These are phyloP conservation scores for Seiridium unicorne DNA, from an alignment of 2,329 filamentous ascomycete genomes.

Conservation along the genomic window DNA sequence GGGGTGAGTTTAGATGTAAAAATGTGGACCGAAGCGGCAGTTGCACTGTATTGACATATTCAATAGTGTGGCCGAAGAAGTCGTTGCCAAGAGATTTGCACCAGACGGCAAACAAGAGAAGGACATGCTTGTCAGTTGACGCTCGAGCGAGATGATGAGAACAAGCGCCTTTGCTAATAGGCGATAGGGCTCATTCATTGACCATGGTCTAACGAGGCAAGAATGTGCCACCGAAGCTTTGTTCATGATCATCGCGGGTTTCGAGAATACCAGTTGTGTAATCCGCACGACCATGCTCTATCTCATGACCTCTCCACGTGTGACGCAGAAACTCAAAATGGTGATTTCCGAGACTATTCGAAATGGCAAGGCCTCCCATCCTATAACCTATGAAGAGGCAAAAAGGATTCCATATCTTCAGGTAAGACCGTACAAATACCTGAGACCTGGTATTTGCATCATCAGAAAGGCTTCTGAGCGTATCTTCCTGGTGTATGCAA, in stretches of 20 bases:
- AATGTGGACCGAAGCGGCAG: neutral
- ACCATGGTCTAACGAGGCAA: constrained; percentile 22
- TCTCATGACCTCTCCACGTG: constrained; percentile 41
- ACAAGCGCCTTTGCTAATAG: neutral
- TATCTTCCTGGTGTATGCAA: neutral
- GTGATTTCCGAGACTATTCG: constrained; percentile 37
- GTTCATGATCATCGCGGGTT: constrained; percentile 27
- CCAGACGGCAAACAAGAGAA: constrained; percentile 2
- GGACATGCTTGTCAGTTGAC: constrained; percentile 18
- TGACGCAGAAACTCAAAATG: constrained; percentile 37
- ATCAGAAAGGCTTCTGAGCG: too few relatives aligned
- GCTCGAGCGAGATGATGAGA: neutral
- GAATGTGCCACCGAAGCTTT: constrained; percentile 25
- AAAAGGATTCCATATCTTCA: neutral
- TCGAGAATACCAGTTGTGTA: constrained; percentile 48
- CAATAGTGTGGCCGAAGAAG: constrained; percentile 12
- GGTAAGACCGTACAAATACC: neutral
- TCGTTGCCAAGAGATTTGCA: constrained; percentile 15
- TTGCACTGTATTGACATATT: neutral
- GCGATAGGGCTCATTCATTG: constrained; percentile 25
- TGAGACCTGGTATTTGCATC: neutral
- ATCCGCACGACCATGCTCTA: constrained; percentile 46
- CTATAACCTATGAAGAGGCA: neutral
- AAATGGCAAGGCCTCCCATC: constrained; percentile 17
- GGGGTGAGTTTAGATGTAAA: neutral